Evolutionary conservation across 1,139 yeast genomes (phyloP), one percentile per base, ranked within the genome.

Genomic region (Pichia norvegensis): DNA sequence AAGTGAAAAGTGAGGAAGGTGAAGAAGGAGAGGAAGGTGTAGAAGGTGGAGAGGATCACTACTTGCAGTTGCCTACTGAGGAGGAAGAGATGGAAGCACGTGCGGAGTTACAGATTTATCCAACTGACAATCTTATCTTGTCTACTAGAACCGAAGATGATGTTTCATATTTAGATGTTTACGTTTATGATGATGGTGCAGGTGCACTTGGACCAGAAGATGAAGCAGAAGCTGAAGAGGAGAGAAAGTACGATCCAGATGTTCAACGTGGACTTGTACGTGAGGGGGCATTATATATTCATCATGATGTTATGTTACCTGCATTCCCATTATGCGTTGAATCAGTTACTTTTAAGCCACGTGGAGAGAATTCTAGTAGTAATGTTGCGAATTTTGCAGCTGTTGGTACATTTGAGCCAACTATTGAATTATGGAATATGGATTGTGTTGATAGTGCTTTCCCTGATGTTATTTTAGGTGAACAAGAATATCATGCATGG

Each of bases 121-220:
- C 96, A 38, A 82, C 94, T 2, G 99, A 92, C 65, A 90, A 88
- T 63, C 68, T 92, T 68, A 78, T 92, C 35, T 72, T 92, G 55
- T 90, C 96, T 13, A 84, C 97, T 1, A 81, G 96, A 69, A 94
- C 99, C 2, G 97, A 92, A 62, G 98, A 92, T 63, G 97, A 92
- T 45, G 74, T 92, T 40, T 88, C 97, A 14, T 85, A 84, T 61
- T 72, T 92, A 60, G 98, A 92, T 60, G 94, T 92, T 2, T 90
- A 90, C 59, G 86, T 94, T 27, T 92, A 90, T 64, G 97, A 92
- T 63, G 96, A 90, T 61, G 95, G 95, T 61, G 90, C 92, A 19
- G 92, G 90, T 29, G 55, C 54, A 20, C 43, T 52, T 20, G 85
- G 84, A 44, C 85, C 84, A 44, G 73, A 68, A 21, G 81, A 78